Base-by-base conservation (phyloP, 345 rosid species). In the Mallotus nudiflorus region DNA sequence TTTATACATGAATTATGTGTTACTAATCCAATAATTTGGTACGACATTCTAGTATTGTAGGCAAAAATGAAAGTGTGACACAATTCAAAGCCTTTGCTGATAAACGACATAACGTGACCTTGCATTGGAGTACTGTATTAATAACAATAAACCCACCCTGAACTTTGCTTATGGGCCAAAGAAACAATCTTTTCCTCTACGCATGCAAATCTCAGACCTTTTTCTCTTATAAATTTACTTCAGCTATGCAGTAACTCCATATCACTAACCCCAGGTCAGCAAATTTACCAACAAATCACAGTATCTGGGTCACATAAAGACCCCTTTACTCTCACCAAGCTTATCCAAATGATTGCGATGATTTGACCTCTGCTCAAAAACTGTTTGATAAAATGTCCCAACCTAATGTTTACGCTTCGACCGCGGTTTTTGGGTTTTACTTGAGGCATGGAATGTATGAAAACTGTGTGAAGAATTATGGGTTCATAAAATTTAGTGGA, bases 321-420 rank as follows among this genome's bases (percentile, higher is more conserved):
- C 25, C 61, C 66, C 19, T 79, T 79, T 54, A 16, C 68, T 6
- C 51, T 72, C 64, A 82, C 85, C 73, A 82, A 78, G 59, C 35
- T 78, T 16, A 39, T 74, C 51, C 81, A 77, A 51, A 1, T 68
- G 59, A 77, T 58, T 64, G 78, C 51, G 77, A 77, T 61, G 70
- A 80, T 69, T 56, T 77, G 13, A 39, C 11, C 0, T 73, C 67
- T 20, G 70, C 76, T 16, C 53, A 53, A 5, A 52, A 29, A 29
- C 57, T 82, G 75, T 78, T 82, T 45, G 80, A 58, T 48, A 29
- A 49, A 50, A 19, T 75, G 59, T 59, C 61, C 28, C 79, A 74
- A 14, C 79, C 81, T 53, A 82, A 82, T 29, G 83, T 82, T 63
- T 82, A 77, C 49, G 73, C 83, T 0, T 82, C 83, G 85, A 77